Evolutionary conservation across 345 rosid species (phyloP).

Genomic region (Melaleuca alternifolia): DNA sequence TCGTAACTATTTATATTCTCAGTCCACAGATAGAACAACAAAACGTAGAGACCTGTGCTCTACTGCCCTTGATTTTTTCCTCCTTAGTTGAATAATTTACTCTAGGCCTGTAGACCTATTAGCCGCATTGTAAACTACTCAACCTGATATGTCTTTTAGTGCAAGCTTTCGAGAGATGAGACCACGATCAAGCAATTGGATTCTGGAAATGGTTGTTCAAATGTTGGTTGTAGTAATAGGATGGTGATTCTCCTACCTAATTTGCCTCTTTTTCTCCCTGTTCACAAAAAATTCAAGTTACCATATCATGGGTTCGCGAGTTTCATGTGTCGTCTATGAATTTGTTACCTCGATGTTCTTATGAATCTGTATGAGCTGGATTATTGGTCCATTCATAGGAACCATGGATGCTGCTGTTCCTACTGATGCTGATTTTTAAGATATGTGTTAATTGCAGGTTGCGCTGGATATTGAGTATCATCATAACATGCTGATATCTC

Average conservation of each 20-base stretch:
- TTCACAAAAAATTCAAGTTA: background rate
- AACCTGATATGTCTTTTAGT: background rate
- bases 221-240: background rate
- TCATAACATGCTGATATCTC: constrained; percentile 81
- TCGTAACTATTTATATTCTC: background rate
- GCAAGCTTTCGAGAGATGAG: background rate
- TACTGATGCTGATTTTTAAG: background rate
- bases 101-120: too few species aligned
- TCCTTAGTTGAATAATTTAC: too few species aligned
- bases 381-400: background rate
- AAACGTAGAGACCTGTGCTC: too few species aligned
- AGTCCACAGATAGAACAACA: background rate
- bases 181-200: background rate
- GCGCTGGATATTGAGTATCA: constrained; percentile 96
- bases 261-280: background rate
- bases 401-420: background rate
- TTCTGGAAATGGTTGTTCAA: background rate
- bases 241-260: background rate
- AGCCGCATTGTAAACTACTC: background rate
- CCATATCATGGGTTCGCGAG: background rate
- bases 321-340: background rate
- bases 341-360: background rate
- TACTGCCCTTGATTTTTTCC: too few species aligned
- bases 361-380: background rate
- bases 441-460: constrained; percentile 36